Evolutionary conservation across 2,329 filamentous ascomycete genomes (phyloP), one percentile per base, ranked within the genome.

Genomic region (Pseudofabraea citricarpa): DNA sequence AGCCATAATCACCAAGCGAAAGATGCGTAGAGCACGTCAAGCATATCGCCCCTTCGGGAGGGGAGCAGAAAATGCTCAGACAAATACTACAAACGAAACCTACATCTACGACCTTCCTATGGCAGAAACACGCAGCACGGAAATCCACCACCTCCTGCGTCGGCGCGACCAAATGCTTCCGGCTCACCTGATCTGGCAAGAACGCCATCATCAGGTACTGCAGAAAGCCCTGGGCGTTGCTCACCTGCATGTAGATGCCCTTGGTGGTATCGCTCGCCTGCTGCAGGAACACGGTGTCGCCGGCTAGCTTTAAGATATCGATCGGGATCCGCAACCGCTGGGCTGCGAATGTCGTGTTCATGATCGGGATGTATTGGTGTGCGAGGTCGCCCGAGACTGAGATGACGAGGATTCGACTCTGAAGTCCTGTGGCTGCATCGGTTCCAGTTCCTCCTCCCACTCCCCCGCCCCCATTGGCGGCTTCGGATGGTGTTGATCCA

Each of bases 261-360:
- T 76, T 74, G 2, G 84, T 87, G 2, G 84, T 80, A 63, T 87
- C 83, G 27, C 79, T 81, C 21, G 93, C 93, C 67, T 98, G 93
- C 61, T 98, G 91, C 38, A 98, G 73, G 64, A 98, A 94, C 9
- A 95, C 90, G 0, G 91, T 88, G 54, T 89, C 81, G 18, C 88
- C 89, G 32, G 85, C 81, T 10, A 98, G 74, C 53, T 94, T 86
- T 48, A 95, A 77, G 24, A 95, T 91, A 64, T 98, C 93, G 57
- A 98, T 90, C 19, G 90, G 87, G 51, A 98, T 89, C 55, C 81
- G 80, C 43, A 90, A 77, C 51, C 91, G 83, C 58, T 95, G 87
- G 46, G 91, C 93, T 2, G 93, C 93, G 66, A 98, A 98, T 48
- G 97, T 95, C 56, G 85, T 81, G 68, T 98, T 98, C 93, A 98